Evolutionary conservation across 1,284 basidiomycete species (phyloP).

Genomic region (Malassezia globosa): DNA sequence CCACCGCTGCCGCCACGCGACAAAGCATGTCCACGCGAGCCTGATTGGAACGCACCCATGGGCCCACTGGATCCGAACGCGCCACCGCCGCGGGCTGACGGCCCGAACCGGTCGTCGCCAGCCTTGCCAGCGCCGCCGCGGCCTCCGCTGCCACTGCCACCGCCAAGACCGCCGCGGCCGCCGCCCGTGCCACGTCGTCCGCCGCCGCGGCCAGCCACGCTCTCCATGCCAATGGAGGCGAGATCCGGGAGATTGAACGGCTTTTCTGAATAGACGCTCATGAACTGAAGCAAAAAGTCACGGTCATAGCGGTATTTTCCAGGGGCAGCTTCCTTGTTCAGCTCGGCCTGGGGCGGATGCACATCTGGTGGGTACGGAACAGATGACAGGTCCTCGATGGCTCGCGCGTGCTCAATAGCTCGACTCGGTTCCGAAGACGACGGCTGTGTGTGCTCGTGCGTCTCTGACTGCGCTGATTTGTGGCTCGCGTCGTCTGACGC

Average conservation of each 20-base stretch:
- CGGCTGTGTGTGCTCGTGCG: conserved; percentile 1
- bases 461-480: neutral
- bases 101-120: conserved; percentile 45
- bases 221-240: conserved; percentile 67
- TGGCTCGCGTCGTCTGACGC: conserved; percentile 11
- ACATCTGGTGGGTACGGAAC: conserved; percentile 75
- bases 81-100: conserved; percentile 28
- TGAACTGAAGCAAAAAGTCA: conserved; percentile 94
- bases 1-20: conserved; percentile 44
- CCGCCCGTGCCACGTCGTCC: conserved; percentile 31
- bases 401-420: conserved; percentile 46
- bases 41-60: conserved; percentile 34
- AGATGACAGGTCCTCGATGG: conserved; percentile 69
- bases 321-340: conserved; percentile 67
- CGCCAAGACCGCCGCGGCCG: conserved; percentile 10
- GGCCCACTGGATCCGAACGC: conserved; percentile 33
- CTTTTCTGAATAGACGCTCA: conserved; percentile 86
- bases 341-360: conserved; percentile 68
- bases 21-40: conserved; percentile 37
- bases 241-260: conserved; percentile 78
- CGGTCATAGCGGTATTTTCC: conserved; percentile 97
- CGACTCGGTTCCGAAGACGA: conserved; percentile 48
- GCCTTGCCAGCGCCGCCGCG: conserved; percentile 28
- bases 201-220: conserved; percentile 26
- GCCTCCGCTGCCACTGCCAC: conserved; percentile 26